A percentile compares a stretch with the other conserved stretches of the same genome.
Conservation (phyloP, 2,329 filamentous ascomycete species). For the Sphaceloma murrayae region DNA sequence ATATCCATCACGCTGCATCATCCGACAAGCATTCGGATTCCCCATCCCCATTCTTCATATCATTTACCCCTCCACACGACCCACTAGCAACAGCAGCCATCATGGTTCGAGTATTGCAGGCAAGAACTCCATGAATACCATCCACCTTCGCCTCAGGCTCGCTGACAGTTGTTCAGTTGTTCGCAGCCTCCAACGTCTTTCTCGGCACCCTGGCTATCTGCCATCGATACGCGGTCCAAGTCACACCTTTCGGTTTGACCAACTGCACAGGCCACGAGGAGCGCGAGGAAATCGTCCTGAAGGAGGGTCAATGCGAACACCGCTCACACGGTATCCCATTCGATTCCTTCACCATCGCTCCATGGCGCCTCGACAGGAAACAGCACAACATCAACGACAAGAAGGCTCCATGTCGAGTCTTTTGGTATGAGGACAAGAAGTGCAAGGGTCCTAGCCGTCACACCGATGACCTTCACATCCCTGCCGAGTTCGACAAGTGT, state of each 20-base stretch:
- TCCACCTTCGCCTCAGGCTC: too few species aligned
- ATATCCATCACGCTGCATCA: too few species aligned
- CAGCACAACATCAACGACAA: background rate
- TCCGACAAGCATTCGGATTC: background rate
- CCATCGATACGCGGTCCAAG: background rate
- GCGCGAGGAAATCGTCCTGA: background rate
- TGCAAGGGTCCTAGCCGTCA: background rate
- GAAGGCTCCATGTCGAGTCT: background rate
- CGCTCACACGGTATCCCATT: background rate
- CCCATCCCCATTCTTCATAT: background rate
- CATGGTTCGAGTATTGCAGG: background rate
- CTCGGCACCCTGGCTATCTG: background rate
- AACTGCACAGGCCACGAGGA: background rate
- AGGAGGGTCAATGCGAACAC: slow-evolving; percentile 1
- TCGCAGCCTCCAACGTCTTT: background rate
- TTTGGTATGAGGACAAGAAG: background rate
- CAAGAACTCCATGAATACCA: background rate
- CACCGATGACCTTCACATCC: background rate
- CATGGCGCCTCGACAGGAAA: background rate
- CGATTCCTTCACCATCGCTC: background rate
- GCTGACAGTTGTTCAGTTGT: slow-evolving; percentile 1
- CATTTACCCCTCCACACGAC: background rate
- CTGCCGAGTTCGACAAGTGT: slow-evolving; percentile 2
- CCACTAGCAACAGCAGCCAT: background rate
- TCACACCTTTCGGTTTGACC: background rate